These are phyloP conservation scores for Coemansia sp. DNA, from an alignment of 192 early-diverging fungal genomes.

Conservation along the genomic window DNA sequence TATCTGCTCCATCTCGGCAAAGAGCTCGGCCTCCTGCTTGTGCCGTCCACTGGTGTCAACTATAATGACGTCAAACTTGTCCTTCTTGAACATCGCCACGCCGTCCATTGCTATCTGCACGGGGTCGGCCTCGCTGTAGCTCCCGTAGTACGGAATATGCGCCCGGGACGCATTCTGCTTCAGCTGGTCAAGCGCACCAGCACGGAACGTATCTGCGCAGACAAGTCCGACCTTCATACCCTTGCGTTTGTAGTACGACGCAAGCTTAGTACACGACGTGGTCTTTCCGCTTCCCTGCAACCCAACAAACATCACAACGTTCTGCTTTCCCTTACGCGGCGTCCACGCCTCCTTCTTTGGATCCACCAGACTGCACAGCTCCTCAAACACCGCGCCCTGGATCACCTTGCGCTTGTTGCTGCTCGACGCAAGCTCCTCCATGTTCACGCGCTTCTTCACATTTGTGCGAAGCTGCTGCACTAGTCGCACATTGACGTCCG, in stretches of 20 bases:
- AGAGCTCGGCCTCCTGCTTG: constrained; percentile 91
- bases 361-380: constrained; percentile 83
- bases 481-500: constrained; percentile 89
- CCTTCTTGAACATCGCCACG: constrained; percentile 89
- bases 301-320: constrained; percentile 97
- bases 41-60: constrained; percentile 98
- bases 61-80: constrained; percentile 94
- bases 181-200: constrained; percentile 97
- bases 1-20: constrained; percentile 97
- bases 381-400: constrained; percentile 89
- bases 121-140: constrained; percentile 91
- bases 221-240: constrained; percentile 92
- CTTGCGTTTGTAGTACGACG: constrained; percentile 88
- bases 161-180: constrained; percentile 97
- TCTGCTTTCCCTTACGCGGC: constrained; percentile 79
- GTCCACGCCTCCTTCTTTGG: constrained; percentile 84
- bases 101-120: constrained; percentile 89
- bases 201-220: constrained; percentile 96
- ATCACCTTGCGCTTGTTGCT: constrained; percentile 85
- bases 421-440: constrained; percentile 80
- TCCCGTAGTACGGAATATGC: constrained; percentile 93
- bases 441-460: constrained; percentile 76
- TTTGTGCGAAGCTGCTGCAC: constrained; percentile 83
- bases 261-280: constrained; percentile 95
- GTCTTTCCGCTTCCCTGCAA: constrained; percentile 96